A percentile compares a stretch with the other conserved stretches of the same genome.
These are phyloP conservation scores for Elsinoe australis DNA, from an alignment of 2,329 filamentous ascomycete species.

Conservation along the genomic window DNA sequence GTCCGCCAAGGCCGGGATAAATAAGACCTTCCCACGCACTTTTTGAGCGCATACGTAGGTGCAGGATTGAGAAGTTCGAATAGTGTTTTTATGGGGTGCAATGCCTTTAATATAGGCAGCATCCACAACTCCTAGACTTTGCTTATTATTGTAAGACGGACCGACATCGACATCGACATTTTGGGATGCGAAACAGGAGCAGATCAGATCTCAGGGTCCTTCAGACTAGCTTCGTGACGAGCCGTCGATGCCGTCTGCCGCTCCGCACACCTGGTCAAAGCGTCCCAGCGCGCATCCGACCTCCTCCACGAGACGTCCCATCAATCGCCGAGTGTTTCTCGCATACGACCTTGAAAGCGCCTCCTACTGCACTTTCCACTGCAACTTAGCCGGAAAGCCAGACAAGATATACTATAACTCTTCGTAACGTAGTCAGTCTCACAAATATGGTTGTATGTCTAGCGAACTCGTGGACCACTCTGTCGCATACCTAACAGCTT, in stretches of 20 bases:
- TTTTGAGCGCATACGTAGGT: too few relatives aligned
- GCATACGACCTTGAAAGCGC: neutral
- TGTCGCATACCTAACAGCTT: slow-evolving; percentile 52
- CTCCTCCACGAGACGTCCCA: slow-evolving; percentile 9
- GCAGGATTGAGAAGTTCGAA: too few relatives aligned
- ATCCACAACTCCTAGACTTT: too few relatives aligned
- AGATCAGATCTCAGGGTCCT: slow-evolving; percentile 13
- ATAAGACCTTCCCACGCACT: too few relatives aligned
- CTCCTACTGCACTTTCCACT: neutral
- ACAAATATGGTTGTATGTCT: slow-evolving; percentile 18
- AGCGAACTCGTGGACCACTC: slow-evolving; percentile 46
- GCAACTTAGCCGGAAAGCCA: too few relatives aligned
- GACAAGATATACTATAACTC: too few relatives aligned
- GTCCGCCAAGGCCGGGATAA: too few relatives aligned
- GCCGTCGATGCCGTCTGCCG: neutral
- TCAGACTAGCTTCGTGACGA: neutral
- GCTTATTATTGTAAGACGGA: too few relatives aligned
- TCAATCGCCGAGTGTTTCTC: slow-evolving; percentile 1
- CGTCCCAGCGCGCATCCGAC: slow-evolving; percentile 15
- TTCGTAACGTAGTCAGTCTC: too few relatives aligned
- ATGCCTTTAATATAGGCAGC: too few relatives aligned
- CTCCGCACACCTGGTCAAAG: slow-evolving; percentile 14
- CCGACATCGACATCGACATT: too few relatives aligned
- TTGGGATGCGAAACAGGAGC: neutral
- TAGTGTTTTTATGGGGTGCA: too few relatives aligned